Base-by-base conservation (phyloP, 768 basidiomycete species). In the Myochromella boudieri region DNA sequence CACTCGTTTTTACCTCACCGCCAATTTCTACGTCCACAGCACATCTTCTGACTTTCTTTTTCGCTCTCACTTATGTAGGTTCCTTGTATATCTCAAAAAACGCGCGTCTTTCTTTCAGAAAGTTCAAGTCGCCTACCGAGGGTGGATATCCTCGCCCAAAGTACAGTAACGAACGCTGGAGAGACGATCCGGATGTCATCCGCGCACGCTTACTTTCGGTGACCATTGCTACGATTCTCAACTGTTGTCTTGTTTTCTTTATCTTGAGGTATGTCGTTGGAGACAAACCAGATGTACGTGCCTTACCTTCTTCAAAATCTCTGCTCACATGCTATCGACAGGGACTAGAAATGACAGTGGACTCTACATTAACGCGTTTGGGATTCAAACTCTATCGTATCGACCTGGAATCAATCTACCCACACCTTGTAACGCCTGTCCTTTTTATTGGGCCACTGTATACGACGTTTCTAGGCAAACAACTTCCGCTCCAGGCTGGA, bases 171-270 rank as follows among this genome's bases (percentile, higher is more conserved):
- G 80, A 81, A 46, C 69, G 76, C 17, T 84, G 81, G 79, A 76
- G 95, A 51, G 87, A 97, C 60, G 87, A 95, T 58, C 85, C 93
- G 1, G 77, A 77, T 29, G 89, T 95, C 4, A 93, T 98, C 50
- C 74, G 76, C n/a, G 84, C 87, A 4, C 75, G 95, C 17, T 67
- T 97, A 43, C 59, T 72, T 12, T 86, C 87, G 3, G 93, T 86
- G 4, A 69, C 71, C 20, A 33, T 78, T 21, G 84, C 85, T 33
- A 91, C 89, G 1, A 32, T 78, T 0, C 48, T 77, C 1, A 84
- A 82, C 54, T 80, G 86, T 36, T 55, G 61, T 4, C 62, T 73
- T 1, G 74, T 93, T 6, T 75, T 70, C 34, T 52, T 58, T 54
- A 51, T 84, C 39, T 53, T 81, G 45, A 69, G 61, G 57, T 36